Evolutionary conservation across 768 basidiomycete species (phyloP), one percentile per base, ranked within the genome.

Genomic region (Phaffia tasmanica): DNA sequence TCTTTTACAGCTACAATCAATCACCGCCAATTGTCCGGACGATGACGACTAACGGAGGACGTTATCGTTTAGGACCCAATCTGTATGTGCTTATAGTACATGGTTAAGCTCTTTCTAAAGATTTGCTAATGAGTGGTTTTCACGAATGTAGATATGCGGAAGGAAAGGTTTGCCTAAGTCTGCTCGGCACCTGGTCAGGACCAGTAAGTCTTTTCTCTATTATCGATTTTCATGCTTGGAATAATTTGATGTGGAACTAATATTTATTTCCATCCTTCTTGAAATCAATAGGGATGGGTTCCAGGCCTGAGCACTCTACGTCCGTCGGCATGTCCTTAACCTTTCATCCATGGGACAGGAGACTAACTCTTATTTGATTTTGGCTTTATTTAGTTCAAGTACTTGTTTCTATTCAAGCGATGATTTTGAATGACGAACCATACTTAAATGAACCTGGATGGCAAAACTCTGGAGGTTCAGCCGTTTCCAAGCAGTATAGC

Each of bases 351-450:
- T 50, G 46, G 19, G 32, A 60, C 23, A 18, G 61, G 25, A 63
- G 62, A 62, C 29, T 15, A 51, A 29, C 60, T 29, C 49, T 57
- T 47, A 9, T 62, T 29, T 54, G 53, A 14, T 32, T 16, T 63
- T 63, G 27, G 27, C 19, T 32, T 21, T 32, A 9, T 11, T 57
- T 23, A 23, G 19, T 29, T 29, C 60, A 83, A 82, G 85, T 93
- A 48, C 80, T 97, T 51, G 88, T 95, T 49, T 93, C 91, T 19
- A 93, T 97, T 42, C 93, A 95, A 78, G 90, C 89, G 19, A 90
- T 97, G 88, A 94, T 95, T 71, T 79, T 95, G 29, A 92, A 88
- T 69, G 93, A 94, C 23, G 92, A 91, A 72, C 89, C 93, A 11
- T 94, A 92, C 74, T 76, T 91, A 68, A 94, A 94, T 71, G 92